phyloP scores from a whole-genome alignment of 768 basidiomycete species.

The Tremella yokohamensis region DNA sequence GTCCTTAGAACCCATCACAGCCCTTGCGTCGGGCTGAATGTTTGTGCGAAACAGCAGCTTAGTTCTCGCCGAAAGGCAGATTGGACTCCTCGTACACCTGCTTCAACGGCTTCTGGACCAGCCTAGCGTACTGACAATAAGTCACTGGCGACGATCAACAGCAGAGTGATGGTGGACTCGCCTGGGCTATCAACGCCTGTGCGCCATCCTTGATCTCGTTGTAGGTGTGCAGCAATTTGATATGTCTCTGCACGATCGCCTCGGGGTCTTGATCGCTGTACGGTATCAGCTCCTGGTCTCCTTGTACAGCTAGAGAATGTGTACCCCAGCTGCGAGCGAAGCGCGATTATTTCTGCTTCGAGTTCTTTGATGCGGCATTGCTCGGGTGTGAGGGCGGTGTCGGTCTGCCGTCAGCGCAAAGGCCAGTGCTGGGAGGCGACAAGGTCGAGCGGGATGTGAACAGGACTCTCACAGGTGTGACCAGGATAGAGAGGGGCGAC shows the following conservation, averaged over 20 bases:
- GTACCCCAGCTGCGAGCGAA: slow-evolving; percentile 22
- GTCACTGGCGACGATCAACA: slow-evolving; percentile 19
- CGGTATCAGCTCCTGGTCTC: neutral
- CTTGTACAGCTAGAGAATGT: neutral
- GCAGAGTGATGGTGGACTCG: slow-evolving; percentile 7
- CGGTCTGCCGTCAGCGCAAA: too few species aligned
- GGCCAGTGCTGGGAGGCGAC: too few species aligned
- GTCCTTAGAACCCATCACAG: too few species aligned
- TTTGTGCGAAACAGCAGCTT: too few species aligned
- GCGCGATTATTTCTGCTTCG: slow-evolving; percentile 11
- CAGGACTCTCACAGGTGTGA: too few species aligned
- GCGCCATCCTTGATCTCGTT: slow-evolving; percentile 52
- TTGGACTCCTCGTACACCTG: slow-evolving; percentile 45
- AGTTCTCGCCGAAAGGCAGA: slow-evolving; percentile 41
- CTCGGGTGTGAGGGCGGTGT: neutral
- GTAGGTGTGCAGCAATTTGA: slow-evolving; percentile 49
- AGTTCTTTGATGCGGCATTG: slow-evolving; percentile 7
- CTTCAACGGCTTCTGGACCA: slow-evolving; percentile 37
- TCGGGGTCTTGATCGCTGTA: slow-evolving; percentile 33
- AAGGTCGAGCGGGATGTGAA: too few species aligned
- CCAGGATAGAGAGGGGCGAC: too few species aligned
- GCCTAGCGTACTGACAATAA: slow-evolving; percentile 37
- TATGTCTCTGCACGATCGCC: slow-evolving; percentile 40
- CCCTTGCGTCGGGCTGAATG: too few species aligned
- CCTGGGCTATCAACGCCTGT: slow-evolving; percentile 48